Base-by-base conservation (phyloP, 257 asterid genomes). In the Datura wrightii region DNA sequence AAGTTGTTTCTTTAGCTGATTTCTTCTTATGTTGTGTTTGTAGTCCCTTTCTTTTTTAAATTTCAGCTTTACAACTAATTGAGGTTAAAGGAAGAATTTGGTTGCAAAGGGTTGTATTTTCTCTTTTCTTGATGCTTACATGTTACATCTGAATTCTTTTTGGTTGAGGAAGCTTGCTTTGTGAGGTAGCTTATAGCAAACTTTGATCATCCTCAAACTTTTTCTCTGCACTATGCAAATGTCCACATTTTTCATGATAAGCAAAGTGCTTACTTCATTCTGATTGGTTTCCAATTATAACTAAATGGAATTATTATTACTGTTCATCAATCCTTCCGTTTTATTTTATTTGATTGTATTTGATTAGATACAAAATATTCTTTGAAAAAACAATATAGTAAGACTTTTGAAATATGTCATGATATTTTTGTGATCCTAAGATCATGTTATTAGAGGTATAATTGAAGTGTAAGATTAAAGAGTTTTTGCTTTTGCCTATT, bases 101-200 rank as follows among this genome's bases (percentile, higher is more conserved):
- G 8, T 24, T 74, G n/a, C 19, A 31, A 74, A 19, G 59, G 58
- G 6, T 72, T 46, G 11, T 46, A 3, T 5, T 55, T 48, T 13
- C 60, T 24, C 44, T 74, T 74, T 74, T 44, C 14, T 50, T 74
- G 81, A 74, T 76, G 31, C 81, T 76, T 74, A 24, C 7, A 6
- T 10, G 60, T 74, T 24, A 13, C 81, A 6, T 76, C 31, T 76
- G 44, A 50, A 18, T 8, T 70, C 54, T 70, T 70, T 69, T 70
- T 15, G 8, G 53, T 70, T 18, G 79, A 70, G 79, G 53, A 8
- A 41, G 5, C 54, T 70, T 70, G 79, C 53, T 69, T 69, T 41
- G 13, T 16, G 53, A 8, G 31, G 31, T 24, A 24, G 31, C 31
- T 24, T 24, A 24, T 24, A 24, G 31, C 31, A 24, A 10, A 24